Evolutionary conservation across 2,329 filamentous ascomycete species (phyloP).

Genomic region (Neocucurbitaria cava): DNA sequence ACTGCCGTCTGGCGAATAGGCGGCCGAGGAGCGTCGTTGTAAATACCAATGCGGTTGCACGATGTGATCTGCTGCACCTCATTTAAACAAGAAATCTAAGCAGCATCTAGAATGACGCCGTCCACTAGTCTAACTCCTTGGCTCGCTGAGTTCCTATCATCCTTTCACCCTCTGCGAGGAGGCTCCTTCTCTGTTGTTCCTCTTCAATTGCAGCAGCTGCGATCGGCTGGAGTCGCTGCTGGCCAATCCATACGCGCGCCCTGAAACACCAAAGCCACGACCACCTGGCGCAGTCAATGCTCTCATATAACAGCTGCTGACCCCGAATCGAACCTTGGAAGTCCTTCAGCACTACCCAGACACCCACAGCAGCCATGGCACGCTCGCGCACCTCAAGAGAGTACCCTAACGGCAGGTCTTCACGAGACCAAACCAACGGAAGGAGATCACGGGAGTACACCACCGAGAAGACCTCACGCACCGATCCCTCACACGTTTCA

Average conservation of each 20-base stretch:
- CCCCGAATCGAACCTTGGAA: slow-evolving; percentile 2
- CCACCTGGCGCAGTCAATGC: slow-evolving; percentile 7
- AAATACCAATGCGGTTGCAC: slow-evolving; percentile 9
- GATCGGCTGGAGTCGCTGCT: slow-evolving; percentile 11
- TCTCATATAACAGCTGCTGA: slow-evolving; percentile 3
- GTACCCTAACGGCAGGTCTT: slow-evolving; percentile 14
- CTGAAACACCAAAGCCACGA: slow-evolving; percentile 18
- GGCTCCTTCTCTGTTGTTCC: not conserved
- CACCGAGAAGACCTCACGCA: slow-evolving; percentile 30
- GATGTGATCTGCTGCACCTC: slow-evolving; percentile 10
- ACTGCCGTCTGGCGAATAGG: slow-evolving; percentile 14
- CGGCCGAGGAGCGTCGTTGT: slow-evolving; percentile 4
- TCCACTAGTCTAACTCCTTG: slow-evolving; percentile 8
- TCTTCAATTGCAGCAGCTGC: slow-evolving; percentile 4
- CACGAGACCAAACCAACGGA: slow-evolving; percentile 12
- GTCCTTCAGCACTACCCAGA: not conserved
- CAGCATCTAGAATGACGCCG: slow-evolving; percentile 27
- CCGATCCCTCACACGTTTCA: slow-evolving; percentile 15
- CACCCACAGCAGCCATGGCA: slow-evolving; percentile 21
- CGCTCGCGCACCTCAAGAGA: slow-evolving; percentile 24
- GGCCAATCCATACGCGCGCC: slow-evolving; percentile 13
- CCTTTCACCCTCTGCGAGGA: not conserved
- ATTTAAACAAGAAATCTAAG: slow-evolving; percentile 29
- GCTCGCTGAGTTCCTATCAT: slow-evolving; percentile 9
- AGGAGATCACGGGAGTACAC: slow-evolving; percentile 28